Evolutionary conservation across 148 eudicot genomes (phyloP).

Genomic region (Bassia scoparia): DNA sequence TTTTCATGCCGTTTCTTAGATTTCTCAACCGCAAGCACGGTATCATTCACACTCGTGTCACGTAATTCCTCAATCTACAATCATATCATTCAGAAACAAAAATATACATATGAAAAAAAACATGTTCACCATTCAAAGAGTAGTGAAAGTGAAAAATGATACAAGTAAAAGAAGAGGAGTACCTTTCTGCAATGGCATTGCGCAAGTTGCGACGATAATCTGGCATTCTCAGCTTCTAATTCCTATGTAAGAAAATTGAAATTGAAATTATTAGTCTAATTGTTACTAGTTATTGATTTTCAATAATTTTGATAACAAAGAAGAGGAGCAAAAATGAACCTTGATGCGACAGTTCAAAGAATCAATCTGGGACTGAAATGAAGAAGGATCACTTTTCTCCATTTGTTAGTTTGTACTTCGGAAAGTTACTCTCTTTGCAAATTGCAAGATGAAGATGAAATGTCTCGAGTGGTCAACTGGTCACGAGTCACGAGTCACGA

Average conservation of each 20-base stretch:
- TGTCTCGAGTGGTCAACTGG: too few relatives aligned
- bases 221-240: constrained; percentile 56
- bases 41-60: constrained; percentile 21
- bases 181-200: constrained; percentile 63
- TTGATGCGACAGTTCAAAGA: constrained; percentile 28
- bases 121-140: not conserved
- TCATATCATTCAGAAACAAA: not conserved
- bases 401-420: too few relatives aligned
- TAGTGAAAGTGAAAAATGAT: not conserved
- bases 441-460: too few relatives aligned
- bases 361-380: too few relatives aligned
- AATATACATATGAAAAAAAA: not conserved
- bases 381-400: too few relatives aligned
- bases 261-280: not conserved
- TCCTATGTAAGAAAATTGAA: constrained; percentile 30
- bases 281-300: too few relatives aligned
- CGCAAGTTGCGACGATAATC: constrained; percentile 44
- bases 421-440: too few relatives aligned
- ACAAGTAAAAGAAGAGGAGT: not conserved
- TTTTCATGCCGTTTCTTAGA: constrained; percentile 3
- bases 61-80: constrained; percentile 34
- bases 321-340: constrained; percentile 23
- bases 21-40: constrained; percentile 21
- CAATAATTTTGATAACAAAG: not conserved
- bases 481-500: too few relatives aligned